These are phyloP conservation scores for Sonneratia alba DNA, from an alignment of 345 rosid species.

Conservation along the genomic window DNA sequence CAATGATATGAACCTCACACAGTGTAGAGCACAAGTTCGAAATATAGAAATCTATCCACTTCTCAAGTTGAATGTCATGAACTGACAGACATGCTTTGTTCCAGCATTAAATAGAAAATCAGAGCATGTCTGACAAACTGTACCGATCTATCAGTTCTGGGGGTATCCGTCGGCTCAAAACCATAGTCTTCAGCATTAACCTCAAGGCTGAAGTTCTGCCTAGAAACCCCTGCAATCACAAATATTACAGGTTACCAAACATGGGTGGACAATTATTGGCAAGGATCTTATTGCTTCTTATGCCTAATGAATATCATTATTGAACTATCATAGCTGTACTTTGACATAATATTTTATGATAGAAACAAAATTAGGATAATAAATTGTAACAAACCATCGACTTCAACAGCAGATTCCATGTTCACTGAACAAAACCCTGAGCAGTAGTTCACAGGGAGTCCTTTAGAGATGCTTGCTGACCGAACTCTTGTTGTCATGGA, in stretches of 20 bases:
- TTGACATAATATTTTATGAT: neutral
- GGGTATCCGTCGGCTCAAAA: conserved; percentile 79
- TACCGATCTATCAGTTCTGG: conserved; percentile 94
- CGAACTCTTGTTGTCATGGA: conserved; percentile 88
- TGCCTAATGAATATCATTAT: neutral
- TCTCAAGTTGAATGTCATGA: neutral
- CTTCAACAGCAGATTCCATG: conserved; percentile 49
- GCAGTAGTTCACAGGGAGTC: conserved; percentile 88
- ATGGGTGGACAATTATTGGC: neutral
- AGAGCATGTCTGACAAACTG: conserved; percentile 8
- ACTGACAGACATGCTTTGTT: neutral
- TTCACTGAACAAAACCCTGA: conserved; percentile 81
- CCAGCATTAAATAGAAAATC: conserved; percentile 1
- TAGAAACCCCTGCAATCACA: conserved; percentile 53
- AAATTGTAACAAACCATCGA: conserved; percentile 48
- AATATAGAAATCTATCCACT: neutral
- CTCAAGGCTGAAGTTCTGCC: conserved; percentile 70
- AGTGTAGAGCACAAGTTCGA: too few species aligned
- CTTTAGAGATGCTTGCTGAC: conserved; percentile 60
- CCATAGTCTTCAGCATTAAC: conserved; percentile 80
- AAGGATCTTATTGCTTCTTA: neutral
- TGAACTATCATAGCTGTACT: neutral
- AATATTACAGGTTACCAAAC: neutral
- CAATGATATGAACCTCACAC: too few species aligned
- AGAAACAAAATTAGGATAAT: neutral